Evolutionary conservation across 2,329 filamentous ascomycete genomes (phyloP), one percentile per base, ranked within the genome.

Genomic region (Thyridium curvatum): DNA sequence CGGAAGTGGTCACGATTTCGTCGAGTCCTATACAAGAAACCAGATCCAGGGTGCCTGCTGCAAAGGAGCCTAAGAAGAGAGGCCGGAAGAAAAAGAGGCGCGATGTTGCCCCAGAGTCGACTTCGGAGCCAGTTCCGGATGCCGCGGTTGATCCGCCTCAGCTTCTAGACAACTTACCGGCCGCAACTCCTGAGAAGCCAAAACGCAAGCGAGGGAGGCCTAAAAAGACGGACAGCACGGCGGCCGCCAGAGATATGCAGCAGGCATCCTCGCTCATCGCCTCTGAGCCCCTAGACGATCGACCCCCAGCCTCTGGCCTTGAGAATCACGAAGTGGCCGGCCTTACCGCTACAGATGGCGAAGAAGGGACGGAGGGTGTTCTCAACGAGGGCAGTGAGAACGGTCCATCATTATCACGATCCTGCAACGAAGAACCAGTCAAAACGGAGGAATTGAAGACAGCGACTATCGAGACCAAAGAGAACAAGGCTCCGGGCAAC

Each of bases 161-260:
- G n/a, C n/a, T n/a, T n/a, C 21, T 6, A 26, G 21, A 26, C 21
- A 26, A 10, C 21, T 10, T 26, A 6, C 21, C 21, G 10, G 10
- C 21, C 6, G 10, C 21, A 26, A 26, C 21, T 10, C 21, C 21
- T 26, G 28, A 34, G 12, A 37, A 39, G 28, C 28, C 41, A 10
- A 54, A 53, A 39, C 65, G 59, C 49, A 65, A 59, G 42, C 56
- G 68, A 36, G 68, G 69, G 4, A 57, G 68, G 15, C 66, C 67
- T 13, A 62, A 56, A 41, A 71, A 69, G 40, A 44, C 50, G 3
- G 55, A 54, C 1, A n/a, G 26, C 7, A 5, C 30, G 17, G 52
- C 52, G 32, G 39, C 34, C 12, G 34, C 15, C 12, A n/a, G n/a
- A 3, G n/a, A 7, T 8, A 9, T 18, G 35, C 31, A 37, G 33